These are phyloP conservation scores for Tillandsia leiboldiana DNA, from an alignment of 176 grass and related monocot genomes.

Conservation along the genomic window DNA sequence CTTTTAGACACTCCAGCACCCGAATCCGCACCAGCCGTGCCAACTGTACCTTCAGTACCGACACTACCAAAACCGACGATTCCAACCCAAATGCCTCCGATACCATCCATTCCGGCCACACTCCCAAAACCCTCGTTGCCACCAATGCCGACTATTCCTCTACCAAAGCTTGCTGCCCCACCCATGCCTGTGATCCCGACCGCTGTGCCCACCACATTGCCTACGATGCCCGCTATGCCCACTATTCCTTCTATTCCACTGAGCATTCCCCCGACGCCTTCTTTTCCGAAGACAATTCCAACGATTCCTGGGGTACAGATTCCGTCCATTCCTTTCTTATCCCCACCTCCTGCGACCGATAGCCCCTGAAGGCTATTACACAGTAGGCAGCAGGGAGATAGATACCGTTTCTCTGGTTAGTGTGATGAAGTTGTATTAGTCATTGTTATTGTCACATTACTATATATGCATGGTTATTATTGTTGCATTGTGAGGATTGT, in stretches of 20 bases:
- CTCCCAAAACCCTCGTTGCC: conserved; percentile 5
- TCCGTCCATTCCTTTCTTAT: conserved; percentile 39
- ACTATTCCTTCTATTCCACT: conserved; percentile 41
- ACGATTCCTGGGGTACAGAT: conserved; percentile 44
- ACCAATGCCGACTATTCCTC: conserved; percentile 1
- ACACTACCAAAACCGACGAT: too few relatives aligned
- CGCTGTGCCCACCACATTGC: background rate
- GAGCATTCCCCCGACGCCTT: conserved; percentile 30
- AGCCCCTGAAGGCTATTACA: conserved; percentile 34
- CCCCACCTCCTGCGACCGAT: conserved; percentile 33
- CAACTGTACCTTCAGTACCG: too few relatives aligned
- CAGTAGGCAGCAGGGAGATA: background rate
- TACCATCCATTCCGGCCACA: background rate
- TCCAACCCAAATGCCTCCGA: background rate
- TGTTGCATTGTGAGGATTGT: conserved; percentile 8
- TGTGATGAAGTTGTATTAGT: background rate
- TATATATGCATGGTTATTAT: conserved; percentile 20
- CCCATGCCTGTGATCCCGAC: background rate
- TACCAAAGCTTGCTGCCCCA: background rate
- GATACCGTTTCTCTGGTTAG: conserved; percentile 13
- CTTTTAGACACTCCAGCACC: too few relatives aligned
- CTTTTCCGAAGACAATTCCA: conserved; percentile 41
- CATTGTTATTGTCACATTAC: conserved; percentile 13
- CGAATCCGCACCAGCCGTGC: too few relatives aligned
- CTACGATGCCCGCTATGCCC: conserved; percentile 26